Evolutionary conservation across 306 rosid species (phyloP), one percentile per base, ranked within the genome.

Genomic region (Ceratonia siliqua): DNA sequence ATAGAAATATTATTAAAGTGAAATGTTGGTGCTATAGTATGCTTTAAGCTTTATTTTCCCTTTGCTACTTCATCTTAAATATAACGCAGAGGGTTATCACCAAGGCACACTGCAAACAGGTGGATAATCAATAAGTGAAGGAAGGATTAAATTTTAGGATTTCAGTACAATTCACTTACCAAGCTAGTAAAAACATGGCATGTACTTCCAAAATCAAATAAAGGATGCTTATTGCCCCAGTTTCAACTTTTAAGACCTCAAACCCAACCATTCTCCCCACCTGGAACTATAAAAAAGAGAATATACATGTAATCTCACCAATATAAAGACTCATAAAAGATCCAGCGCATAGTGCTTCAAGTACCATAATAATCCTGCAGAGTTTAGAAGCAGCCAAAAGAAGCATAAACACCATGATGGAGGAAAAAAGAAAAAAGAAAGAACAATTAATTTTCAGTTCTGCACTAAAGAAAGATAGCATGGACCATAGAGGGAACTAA

Each of bases 281-380:
- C 72, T 15, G 1, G 1, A 1, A 68, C 14, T 49, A 33, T 25
- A 32, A 32, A 14, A 7, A 49, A 66, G 36, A 66, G 25, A 27
- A 43, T 11, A 46, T 27, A 48, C 15, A 46, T 35, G 18, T 25
- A 35, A 56, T 46, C 92, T 85, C 82, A 95, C 99, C 87, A 25
- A 92, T 90, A 61, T 95, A 92, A 62, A 90, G 74, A 79, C 96
- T 85, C 89, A 90, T 83, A 80, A 92, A 95, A 45, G 96, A 89
- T 81, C 89, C 99, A 10, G 97, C 91, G 72, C 88, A 90, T 57
- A 90, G 66, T 48, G 94, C 97, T 89, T 95, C 98, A 41, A 85
- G 80, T 33, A 90, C 83, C 99, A 95, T 95, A 75, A 95, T 90
- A 73, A 84, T 81, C 96, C 99, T 92, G 98, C 80, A 83, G 48